A percentile compares a stretch with the other conserved stretches of the same genome.
These are phyloP conservation scores for Cladophialophora chaetospira DNA, from an alignment of 2,329 filamentous ascomycete genomes.

Conservation along the genomic window DNA sequence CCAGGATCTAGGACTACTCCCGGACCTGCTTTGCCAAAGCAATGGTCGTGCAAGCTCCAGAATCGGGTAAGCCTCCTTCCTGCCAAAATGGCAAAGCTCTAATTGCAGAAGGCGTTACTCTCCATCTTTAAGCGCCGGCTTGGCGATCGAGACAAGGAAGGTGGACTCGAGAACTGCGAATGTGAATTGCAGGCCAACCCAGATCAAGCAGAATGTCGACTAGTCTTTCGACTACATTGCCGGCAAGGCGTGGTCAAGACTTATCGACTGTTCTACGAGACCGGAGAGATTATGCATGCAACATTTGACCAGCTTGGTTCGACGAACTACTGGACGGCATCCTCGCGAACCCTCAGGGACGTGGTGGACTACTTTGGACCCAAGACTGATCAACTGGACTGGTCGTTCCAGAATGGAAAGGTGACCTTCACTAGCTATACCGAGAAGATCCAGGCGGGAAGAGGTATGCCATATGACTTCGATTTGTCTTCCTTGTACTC, in stretches of 20 bases:
- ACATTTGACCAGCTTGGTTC: constrained; percentile 61
- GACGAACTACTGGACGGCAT: constrained; percentile 61
- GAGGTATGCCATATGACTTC: constrained; percentile 44
- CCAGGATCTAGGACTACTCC: constrained; percentile 14
- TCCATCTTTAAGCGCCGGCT: constrained; percentile 65
- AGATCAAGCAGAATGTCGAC: constrained; percentile 60
- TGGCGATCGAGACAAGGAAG: constrained; percentile 60
- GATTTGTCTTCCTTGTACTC: constrained; percentile 19
- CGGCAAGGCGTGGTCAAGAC: constrained; percentile 66
- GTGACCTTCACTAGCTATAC: constrained; percentile 67
- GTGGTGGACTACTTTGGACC: constrained; percentile 66
- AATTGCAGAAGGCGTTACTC: constrained; percentile 50
- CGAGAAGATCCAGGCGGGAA: constrained; percentile 63
- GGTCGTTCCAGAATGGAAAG: constrained; percentile 60
- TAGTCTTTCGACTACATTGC: constrained; percentile 64
- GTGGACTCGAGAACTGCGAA: constrained; percentile 63
- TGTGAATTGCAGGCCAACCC: constrained; percentile 60
- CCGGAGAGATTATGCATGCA: constrained; percentile 63
- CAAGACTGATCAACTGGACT: constrained; percentile 65
- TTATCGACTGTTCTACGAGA: constrained; percentile 66
- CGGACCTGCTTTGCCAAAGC: constrained; percentile 17
- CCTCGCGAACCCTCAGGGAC: constrained; percentile 59
- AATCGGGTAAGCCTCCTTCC: constrained; percentile 26
- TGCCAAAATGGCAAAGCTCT: neutral
- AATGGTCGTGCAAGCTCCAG: constrained; percentile 33